Base-by-base conservation (phyloP, 495 filamentous ascomycete genomes). In the Penicillium ochrochloron region DNA sequence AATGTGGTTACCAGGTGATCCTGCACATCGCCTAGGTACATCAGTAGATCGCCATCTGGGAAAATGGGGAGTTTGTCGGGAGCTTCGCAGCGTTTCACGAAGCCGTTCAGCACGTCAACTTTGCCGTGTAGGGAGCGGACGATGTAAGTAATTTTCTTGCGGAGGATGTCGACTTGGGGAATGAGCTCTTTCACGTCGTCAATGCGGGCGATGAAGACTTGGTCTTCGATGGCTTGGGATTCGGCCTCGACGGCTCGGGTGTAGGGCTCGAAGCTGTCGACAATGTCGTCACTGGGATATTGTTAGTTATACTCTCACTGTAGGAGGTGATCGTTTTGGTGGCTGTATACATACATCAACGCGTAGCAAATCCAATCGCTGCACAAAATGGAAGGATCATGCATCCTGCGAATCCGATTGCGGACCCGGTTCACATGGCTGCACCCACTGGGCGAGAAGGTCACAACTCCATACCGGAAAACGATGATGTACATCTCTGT, bases 341-440 rank as follows among this genome's bases (percentile, higher is more conserved):
- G 37, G 12, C 37, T 37, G 33, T 42, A 27, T 29, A 77, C 88
- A 80, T 82, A 92, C 90, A 98, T 96, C 70, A 98, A 80, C 21
- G 94, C 94, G 72, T 98, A 98, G 76, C 95, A 97, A 69, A 98
- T 92, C 94, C 94, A 98, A 73, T 97, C 94, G 66, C 92, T 91
- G 35, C 90, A 92, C 57, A 97, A 76, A 11, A 90, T 84, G 56
- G 94, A 86, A 66, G 93, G 93, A 72, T 97, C 92, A 65, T 94
- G 90, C 63, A 97, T 81, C 69, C 88, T 88, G 0, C 88, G 86
- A 66, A 97, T 95, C 54, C 94, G 85, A 75, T 92, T 89, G 52
- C 92, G 85, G 23, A 97, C 94, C 48, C 91, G 88, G 10, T 82
- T 80, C 1, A 91, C 89, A 73, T 97, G 94, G 0, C 81, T 81